phyloP scores from a whole-genome alignment of 108 stramenopile genomes.

The Nitzschia putrida region DNA sequence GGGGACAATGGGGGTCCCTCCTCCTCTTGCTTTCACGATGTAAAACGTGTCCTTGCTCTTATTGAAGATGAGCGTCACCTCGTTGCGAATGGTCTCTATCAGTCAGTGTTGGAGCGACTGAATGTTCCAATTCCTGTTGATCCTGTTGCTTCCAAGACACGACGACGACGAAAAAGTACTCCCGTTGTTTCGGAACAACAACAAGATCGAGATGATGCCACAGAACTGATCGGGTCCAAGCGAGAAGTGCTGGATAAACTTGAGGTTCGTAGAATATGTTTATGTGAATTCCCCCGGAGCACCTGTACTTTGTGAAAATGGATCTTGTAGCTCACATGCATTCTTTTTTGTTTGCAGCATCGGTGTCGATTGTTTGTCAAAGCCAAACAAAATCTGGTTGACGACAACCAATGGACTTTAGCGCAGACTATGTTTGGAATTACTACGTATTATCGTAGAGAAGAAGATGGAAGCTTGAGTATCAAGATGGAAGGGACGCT shows the following conservation, averaged over 20 bases:
- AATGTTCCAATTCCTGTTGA: not conserved
- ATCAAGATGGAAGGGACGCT: constrained; percentile 82
- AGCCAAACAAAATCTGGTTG: constrained; percentile 42
- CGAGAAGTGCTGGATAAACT: constrained; percentile 15
- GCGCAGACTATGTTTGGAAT: constrained; percentile 79
- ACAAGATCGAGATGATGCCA: constrained; percentile 5
- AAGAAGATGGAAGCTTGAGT: constrained; percentile 66
- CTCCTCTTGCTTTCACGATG: constrained; percentile 44
- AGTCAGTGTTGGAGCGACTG: constrained; percentile 35
- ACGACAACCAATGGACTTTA: constrained; percentile 58
- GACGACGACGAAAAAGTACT: constrained; percentile 2
- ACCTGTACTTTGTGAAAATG: not conserved
- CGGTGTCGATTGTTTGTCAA: constrained; percentile 40
- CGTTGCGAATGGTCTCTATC: constrained; percentile 52
- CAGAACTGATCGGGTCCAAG: constrained; percentile 17
- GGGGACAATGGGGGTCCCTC: constrained; percentile 53
- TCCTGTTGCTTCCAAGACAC: not conserved
- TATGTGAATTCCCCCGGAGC: not conserved
- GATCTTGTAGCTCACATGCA: not conserved
- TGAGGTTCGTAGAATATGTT: constrained; percentile 27
- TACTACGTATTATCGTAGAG: constrained; percentile 76
- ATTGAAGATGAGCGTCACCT: constrained; percentile 79
- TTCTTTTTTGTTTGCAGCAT: constrained; percentile 19
- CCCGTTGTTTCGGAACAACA: not conserved
- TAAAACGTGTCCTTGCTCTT: constrained; percentile 50